Conservation (phyloP, 1,139 yeast species). For the Blastobotrys malaysiensis region DNA sequence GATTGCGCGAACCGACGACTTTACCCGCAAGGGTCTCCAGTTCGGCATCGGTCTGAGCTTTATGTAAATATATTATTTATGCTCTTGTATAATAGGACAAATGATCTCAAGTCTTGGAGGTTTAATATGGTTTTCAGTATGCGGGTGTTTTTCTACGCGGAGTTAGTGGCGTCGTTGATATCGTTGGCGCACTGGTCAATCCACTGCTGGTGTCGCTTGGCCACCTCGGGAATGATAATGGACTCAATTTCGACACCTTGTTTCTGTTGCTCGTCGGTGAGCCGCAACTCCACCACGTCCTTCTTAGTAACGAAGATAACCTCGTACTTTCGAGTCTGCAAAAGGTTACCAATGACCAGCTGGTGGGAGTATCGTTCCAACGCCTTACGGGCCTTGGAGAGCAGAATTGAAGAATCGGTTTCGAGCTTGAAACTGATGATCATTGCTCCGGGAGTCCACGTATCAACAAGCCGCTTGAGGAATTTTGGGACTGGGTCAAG, state of each 20-base stretch:
- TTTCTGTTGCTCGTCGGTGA: slow-evolving; percentile 41
- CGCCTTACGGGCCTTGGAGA: slow-evolving; percentile 73
- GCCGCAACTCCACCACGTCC: slow-evolving; percentile 44
- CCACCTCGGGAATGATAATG: slow-evolving; percentile 69
- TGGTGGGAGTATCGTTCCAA: slow-evolving; percentile 84
- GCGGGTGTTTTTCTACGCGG: background rate
- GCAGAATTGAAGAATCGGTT: slow-evolving; percentile 68
- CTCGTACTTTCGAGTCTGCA: slow-evolving; percentile 82
- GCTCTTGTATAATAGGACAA: slow-evolving; percentile 1
- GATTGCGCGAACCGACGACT: slow-evolving; percentile 58
- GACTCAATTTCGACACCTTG: slow-evolving; percentile 60
- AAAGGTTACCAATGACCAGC: slow-evolving; percentile 86
- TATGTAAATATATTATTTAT: slow-evolving; percentile 40
- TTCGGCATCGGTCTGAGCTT: slow-evolving; percentile 89
- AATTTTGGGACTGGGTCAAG: slow-evolving; percentile 96
- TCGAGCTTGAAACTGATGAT: slow-evolving; percentile 92
- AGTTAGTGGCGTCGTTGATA: background rate
- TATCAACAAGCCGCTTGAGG: slow-evolving; percentile 76
- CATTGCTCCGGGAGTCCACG: slow-evolving; percentile 96
- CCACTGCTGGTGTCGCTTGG: slow-evolving; percentile 59
- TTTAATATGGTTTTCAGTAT: background rate
- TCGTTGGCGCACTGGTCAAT: slow-evolving; percentile 28
- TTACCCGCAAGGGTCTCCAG: slow-evolving; percentile 77
- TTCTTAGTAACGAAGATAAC: slow-evolving; percentile 76
- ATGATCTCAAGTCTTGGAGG: too few relatives aligned